Base-by-base conservation (phyloP, 2,329 filamentous ascomycete genomes). In the Ambrosiella cleistominuta region DNA sequence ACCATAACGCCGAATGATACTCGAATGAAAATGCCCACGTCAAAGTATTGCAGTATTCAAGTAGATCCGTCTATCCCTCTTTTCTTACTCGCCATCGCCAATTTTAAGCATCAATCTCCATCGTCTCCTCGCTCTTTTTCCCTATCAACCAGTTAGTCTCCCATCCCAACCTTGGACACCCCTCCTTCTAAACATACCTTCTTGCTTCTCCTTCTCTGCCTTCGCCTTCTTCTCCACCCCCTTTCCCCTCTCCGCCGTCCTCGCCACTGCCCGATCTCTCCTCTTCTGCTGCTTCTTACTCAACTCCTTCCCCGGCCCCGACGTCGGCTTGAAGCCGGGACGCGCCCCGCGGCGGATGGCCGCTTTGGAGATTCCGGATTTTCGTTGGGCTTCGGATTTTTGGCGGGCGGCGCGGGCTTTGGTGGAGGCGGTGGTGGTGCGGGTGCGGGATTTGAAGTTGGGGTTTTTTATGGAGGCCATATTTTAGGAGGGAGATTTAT, bases 391-490 rank as follows among this genome's bases (percentile, higher is more conserved):
- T 42, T 68, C 68, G 57, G 67, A 66, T 68, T 76, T 72, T 64
- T 72, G 71, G 60, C 68, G 66, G 53, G 68, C 65, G 62, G 75
- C 75, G 56, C 70, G 71, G 45, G 69, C 68, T 62, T 69, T 74
- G 57, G 74, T 70, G 17, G 72, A 70, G 61, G 71, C 70, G 40
- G 75, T 74, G 15, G 70, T 70, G 44, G 75, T 68, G 12, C 76
- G 74, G 71, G 78, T 79, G 65, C 74, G 74, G 57, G 75, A 79
- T 8, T 72, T 71, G 52, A 70, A 72, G 72, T 81, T 81, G 65
- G 77, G 78, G 69, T 79, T 81, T 63, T 76, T 75, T 64, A 78
- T 73, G 53, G 77, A 80, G 13, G 74, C 72, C 76, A 79, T 80
- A 62, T 58, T 65, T 57, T 15, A 15, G 12, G 51, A 15, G 36